These are phyloP conservation scores for Grifola frondosa DNA, from an alignment of 1,284 basidiomycete species.

Conservation along the genomic window DNA sequence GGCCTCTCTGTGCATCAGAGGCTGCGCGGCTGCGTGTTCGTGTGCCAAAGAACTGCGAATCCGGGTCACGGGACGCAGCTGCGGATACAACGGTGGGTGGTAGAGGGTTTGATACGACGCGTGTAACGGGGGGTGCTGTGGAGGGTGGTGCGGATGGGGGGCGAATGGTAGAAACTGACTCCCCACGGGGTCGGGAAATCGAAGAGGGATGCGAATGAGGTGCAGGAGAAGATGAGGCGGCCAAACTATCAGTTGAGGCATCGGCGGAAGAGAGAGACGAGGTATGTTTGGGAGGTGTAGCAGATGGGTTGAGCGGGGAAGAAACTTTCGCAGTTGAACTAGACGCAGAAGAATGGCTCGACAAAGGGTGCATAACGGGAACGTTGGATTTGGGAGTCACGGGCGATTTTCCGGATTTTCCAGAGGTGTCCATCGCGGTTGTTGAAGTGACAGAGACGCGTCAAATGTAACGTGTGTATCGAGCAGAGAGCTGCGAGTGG, in stretches of 20 bases:
- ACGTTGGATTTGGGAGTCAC: too few relatives aligned
- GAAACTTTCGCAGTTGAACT: conserved; percentile 8
- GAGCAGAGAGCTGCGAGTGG: too few relatives aligned
- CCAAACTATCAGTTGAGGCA: conserved; percentile 1
- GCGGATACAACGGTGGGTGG: conserved; percentile 12
- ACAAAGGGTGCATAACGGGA: conserved; percentile 4
- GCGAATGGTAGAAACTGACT: conserved; percentile 24
- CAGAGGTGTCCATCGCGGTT: too few relatives aligned
- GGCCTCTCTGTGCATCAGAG: conserved; percentile 13
- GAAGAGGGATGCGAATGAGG: conserved; percentile 10
- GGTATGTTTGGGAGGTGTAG: conserved; percentile 3
- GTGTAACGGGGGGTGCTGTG: conserved; percentile 15
- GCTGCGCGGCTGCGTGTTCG: conserved; percentile 14
- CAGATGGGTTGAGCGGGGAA: conserved; percentile 15
- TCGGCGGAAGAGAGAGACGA: conserved; percentile 1
- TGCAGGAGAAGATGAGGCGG: not conserved
- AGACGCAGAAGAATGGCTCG: conserved; percentile 9
- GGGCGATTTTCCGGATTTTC: too few relatives aligned
- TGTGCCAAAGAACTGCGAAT: too few relatives aligned
- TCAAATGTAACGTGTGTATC: too few relatives aligned
- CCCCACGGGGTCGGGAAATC: conserved; percentile 13
- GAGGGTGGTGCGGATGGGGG: conserved; percentile 8
- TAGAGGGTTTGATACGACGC: conserved; percentile 27
- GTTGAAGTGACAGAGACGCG: too few relatives aligned
- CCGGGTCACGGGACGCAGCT: too few relatives aligned